Evolutionary conservation across 1,284 basidiomycete genomes (phyloP), one percentile per base, ranked within the genome.

Genomic region (Phellinidium pouzarii): DNA sequence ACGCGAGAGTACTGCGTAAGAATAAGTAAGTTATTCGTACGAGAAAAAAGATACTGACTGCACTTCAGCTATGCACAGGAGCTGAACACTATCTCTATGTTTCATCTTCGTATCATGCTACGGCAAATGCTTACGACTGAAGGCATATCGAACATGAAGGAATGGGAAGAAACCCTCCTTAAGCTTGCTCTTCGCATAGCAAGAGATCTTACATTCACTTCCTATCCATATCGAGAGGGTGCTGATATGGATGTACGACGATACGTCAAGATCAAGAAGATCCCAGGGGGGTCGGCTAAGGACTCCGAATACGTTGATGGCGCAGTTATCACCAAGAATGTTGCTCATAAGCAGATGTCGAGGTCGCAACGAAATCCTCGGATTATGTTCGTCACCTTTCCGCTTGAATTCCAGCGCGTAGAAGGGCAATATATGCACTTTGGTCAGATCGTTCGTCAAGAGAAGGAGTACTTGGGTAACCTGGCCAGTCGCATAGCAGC

Each of bases 191-290:
- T 91, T 52, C 79, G 84, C 25, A 84, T 92, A 49, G 87, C 89
- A 5, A 77, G 77, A 19, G 87, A 88, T 53, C 69, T 88, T 53
- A 86, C 87, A 1, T 89, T 90, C 65, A 84, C 84, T 2, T 72
- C 85, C 12, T 70, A 84, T 47, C 82, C 85, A 27, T 79, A 87
- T 60, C 77, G 84, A 3, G 83, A 88, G 66, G 86, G 87, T 2
- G 89, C 91, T 50, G 94, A 96, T 62, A 94, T 96, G 78, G 95
- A 99, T 66, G 87, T 97, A 19, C 79, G 95, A 44, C 80, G 88
- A 25, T 97, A 96, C 61, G 91, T 99, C 59, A 99, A 99, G 73
- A 94, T 99, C 69, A 99, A 99, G 74, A 95, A 96, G 68, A 89
- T 99, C 17, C 94, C 96, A 0, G 96, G 96, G 11, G 96, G 96